These are phyloP conservation scores for Cymbidium sinense DNA, from an alignment of 106 monocot genomes.

Conservation along the genomic window DNA sequence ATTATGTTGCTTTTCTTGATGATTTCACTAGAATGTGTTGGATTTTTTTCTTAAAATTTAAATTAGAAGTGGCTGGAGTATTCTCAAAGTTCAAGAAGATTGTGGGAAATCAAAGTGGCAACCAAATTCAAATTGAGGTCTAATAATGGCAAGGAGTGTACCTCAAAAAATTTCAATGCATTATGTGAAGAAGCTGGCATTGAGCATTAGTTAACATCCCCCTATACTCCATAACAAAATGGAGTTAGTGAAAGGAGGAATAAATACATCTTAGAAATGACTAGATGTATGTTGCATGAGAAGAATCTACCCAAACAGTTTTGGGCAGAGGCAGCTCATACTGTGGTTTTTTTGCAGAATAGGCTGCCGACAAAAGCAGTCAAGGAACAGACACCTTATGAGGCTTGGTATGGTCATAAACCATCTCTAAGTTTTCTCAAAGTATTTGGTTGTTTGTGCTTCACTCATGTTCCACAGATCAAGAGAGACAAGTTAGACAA, in stretches of 20 bases:
- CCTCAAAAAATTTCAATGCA: not conserved
- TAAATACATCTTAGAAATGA: constrained; percentile 5
- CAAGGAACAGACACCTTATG: not conserved
- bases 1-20: constrained; percentile 4
- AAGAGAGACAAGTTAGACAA: constrained; percentile 3
- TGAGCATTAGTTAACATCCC: constrained; percentile 1
- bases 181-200: not conserved
- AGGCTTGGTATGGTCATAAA: constrained; percentile 2
- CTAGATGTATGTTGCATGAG: constrained; percentile 1
- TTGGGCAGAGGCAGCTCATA: constrained; percentile 2
- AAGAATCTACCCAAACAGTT: not conserved
- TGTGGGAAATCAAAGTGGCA: constrained; percentile 7
- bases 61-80: constrained; percentile 1
- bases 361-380: not conserved
- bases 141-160: not conserved
- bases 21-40: constrained; percentile 8
- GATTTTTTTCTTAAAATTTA: constrained; percentile 8
- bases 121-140: not conserved
- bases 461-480: constrained; percentile 3
- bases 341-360: not conserved
- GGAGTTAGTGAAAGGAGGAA: not conserved
- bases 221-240: not conserved
- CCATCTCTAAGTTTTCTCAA: constrained; percentile 6
- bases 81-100: not conserved
- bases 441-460: constrained; percentile 3